Evolutionary conservation across 306 rosid genomes (phyloP).

Genomic region (apple (Malus domestica)): DNA sequence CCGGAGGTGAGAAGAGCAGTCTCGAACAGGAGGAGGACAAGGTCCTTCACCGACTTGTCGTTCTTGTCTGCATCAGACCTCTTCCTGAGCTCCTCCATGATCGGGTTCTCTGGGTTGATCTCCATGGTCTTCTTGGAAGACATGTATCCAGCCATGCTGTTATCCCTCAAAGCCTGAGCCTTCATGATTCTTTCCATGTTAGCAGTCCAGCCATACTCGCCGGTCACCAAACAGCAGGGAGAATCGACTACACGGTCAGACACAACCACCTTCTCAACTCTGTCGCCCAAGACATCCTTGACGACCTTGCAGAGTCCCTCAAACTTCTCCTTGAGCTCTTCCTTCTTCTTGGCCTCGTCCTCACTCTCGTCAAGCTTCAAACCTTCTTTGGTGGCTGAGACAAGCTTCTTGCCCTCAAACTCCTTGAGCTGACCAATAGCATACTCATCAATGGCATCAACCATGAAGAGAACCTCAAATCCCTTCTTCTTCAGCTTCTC

Average conservation of each 20-base stretch:
- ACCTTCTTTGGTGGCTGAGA: constrained; percentile 93
- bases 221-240: constrained; percentile 92
- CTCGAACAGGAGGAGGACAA: constrained; percentile 80
- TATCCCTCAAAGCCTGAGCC: constrained; percentile 89
- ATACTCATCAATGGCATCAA: constrained; percentile 90
- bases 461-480: constrained; percentile 73
- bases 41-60: constrained; percentile 91
- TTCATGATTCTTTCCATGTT: constrained; percentile 98
- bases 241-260: constrained; percentile 91
- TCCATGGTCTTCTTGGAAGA: constrained; percentile 97
- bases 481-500: constrained; percentile 93
- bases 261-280: constrained; percentile 81
- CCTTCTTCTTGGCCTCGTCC: constrained; percentile 63
- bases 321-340: constrained; percentile 62
- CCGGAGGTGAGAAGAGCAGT: constrained; percentile 88
- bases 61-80: constrained; percentile 81
- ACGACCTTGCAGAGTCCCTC: constrained; percentile 83
- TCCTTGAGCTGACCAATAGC: constrained; percentile 91
- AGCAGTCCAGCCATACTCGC: constrained; percentile 95
- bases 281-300: constrained; percentile 90
- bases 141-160: constrained; percentile 93
- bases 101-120: constrained; percentile 85
- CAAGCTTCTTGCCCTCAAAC: constrained; percentile 83
- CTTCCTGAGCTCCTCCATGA: constrained; percentile 93
- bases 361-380: constrained; percentile 77